Conservation (phyloP, 2,329 filamentous ascomycete species). For the Phoma sp. region DNA sequence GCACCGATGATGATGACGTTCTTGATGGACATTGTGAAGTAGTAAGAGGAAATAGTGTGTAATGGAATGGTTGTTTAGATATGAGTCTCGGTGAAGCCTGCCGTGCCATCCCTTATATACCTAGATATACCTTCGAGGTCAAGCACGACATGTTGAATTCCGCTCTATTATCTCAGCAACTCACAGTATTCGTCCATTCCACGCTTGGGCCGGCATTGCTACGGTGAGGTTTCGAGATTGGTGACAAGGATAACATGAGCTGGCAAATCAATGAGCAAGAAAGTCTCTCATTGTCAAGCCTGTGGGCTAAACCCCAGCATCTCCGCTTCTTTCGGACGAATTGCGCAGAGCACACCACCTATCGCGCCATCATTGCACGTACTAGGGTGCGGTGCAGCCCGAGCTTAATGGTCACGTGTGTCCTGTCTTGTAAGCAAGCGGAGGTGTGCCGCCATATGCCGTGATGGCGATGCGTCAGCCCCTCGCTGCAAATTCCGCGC, state of each 20-base stretch:
- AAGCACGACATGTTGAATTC: slow-evolving; percentile 11
- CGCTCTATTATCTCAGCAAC: slow-evolving; percentile 15
- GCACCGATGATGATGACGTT: slow-evolving; percentile 54
- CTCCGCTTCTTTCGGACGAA: background rate
- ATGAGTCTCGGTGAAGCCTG: background rate
- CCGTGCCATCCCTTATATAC: background rate
- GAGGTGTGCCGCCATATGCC: background rate
- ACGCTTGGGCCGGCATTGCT: background rate
- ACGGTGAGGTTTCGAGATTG: background rate
- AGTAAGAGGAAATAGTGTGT: too few relatives aligned
- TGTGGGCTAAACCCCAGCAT: background rate
- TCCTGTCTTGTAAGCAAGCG: slow-evolving; percentile 4
- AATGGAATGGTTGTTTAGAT: background rate
- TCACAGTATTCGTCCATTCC: background rate
- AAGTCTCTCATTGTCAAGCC: background rate
- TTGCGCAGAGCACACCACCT: slow-evolving; percentile 2
- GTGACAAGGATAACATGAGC: background rate
- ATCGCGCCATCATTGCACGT: slow-evolving; percentile 7
- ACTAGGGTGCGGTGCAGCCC: background rate
- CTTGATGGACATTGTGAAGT: slow-evolving; percentile 43
- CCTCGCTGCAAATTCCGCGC: background rate
- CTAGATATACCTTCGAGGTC: background rate
- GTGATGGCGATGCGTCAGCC: background rate
- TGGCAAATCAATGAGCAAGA: background rate
- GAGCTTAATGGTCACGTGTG: background rate